Evolutionary conservation across 2,329 filamentous ascomycete species (phyloP), one percentile per base, ranked within the genome.

Genomic region (Hypoxylon sp.): DNA sequence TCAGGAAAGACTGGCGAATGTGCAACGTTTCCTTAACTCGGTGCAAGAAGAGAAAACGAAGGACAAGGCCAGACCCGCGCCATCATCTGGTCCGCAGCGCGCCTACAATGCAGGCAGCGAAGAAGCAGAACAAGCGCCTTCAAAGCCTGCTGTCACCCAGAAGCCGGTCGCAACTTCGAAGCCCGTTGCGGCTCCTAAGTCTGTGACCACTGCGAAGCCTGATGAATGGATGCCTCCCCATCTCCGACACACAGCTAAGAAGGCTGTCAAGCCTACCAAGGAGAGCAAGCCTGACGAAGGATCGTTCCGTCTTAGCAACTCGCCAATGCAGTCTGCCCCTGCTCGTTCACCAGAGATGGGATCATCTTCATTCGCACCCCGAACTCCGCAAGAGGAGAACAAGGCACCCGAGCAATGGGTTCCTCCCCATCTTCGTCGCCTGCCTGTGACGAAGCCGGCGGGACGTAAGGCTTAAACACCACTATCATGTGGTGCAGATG

Each of bases 371-470:
- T 27, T 23, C 21, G 23, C 39, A 23, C 41, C 21, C n/a, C 57
- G 8, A 14, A 30, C 8, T 16, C 8, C n/a, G 16, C 16, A 59
- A 8, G 29, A 46, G 4, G 16, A 19, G 2, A 12, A 23, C 6
- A 6, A 9, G 7, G 14, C 23, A 23, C 5, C 25, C 8, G 16
- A 25, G 5, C 2, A 5, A n/a, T 41, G 19, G 23, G 6, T 58
- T 14, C 45, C 55, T 3, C 55, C 55, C 2, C 55, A 58, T 39
- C 55, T 50, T n/a, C 55, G 55, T 43, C 12, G 14, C 34, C 6
- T 8, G 7, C n/a, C 14, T n/a, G 7, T 2, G 5, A 16, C 14
- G 8, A 39, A 19, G 34, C 14, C 14, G 14, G 3, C 34, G n/a
- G 6, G 34, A 14, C 7, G 34, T 37, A 5, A 14, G 14, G 14